Conservation (phyloP, 805 yeast species). For the Wickerhamiella cacticola region DNA sequence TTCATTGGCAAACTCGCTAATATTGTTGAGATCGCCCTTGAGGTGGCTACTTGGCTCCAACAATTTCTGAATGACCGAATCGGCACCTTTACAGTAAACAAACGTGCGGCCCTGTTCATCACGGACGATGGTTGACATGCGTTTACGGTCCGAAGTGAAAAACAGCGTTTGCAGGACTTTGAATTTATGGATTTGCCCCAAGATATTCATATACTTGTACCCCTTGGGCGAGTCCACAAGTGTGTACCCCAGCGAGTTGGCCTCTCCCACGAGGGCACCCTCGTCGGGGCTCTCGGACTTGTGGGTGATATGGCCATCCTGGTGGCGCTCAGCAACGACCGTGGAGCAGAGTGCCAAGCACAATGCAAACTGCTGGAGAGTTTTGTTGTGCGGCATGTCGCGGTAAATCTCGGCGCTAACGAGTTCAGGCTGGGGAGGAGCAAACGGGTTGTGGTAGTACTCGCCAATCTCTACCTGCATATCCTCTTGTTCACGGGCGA, state of each 20-base stretch:
- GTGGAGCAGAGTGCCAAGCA: constrained; percentile 65
- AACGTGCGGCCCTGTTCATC: constrained; percentile 34
- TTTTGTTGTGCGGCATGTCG: constrained; percentile 42
- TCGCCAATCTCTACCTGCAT: constrained; percentile 39
- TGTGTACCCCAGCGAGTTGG: constrained; percentile 59
- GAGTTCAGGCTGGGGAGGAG: constrained; percentile 41
- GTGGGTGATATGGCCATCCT: constrained; percentile 35
- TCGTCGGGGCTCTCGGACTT: constrained; percentile 82
- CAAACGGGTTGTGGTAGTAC: constrained; percentile 36
- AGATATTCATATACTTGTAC: constrained; percentile 34
- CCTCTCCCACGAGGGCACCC: constrained; percentile 64
- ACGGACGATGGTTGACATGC: constrained; percentile 64
- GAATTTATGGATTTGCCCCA: constrained; percentile 37
- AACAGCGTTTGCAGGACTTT: constrained; percentile 46
- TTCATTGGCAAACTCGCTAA: constrained; percentile 61
- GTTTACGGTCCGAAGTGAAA: constrained; percentile 59
- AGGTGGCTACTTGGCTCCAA: constrained; percentile 26
- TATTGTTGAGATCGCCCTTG: constrained; percentile 46
- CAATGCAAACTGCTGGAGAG: constrained; percentile 47
- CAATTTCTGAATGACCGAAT: constrained; percentile 71
- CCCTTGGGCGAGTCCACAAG: constrained; percentile 44
- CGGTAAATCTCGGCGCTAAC: constrained; percentile 45
- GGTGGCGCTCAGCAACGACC: constrained; percentile 48
- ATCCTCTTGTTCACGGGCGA: constrained; percentile 33
- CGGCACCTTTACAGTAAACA: constrained; percentile 69